A percentile compares a stretch with the other conserved stretches of the same genome.
Conservation (phyloP, 176 grass and related monocot genomes). For the Ensete glaucum region DNA sequence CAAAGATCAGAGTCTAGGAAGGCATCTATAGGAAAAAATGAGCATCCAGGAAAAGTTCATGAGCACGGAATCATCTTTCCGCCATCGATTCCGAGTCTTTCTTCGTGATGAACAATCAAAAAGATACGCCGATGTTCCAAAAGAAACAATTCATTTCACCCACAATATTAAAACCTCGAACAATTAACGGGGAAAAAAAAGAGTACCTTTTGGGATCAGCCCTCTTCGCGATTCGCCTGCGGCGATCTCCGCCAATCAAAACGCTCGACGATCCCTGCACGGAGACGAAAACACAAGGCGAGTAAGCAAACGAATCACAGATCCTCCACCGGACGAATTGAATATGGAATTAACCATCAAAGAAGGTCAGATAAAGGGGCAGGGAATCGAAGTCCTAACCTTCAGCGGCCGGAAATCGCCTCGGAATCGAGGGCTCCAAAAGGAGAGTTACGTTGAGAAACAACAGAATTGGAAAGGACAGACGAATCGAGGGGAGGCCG, state of each 20-base stretch:
- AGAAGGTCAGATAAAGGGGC: neutral
- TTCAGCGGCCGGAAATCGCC: constrained; percentile 1
- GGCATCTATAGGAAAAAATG: neutral
- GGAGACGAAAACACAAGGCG: neutral
- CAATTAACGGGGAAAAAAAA: neutral
- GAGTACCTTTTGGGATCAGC: neutral
- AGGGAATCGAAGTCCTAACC: neutral
- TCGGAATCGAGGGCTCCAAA: constrained; percentile 2
- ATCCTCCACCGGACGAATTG: neutral
- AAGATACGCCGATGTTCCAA: neutral
- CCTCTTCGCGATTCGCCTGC: neutral
- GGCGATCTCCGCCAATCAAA: neutral
- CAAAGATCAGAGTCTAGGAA: neutral
- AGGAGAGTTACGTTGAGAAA: neutral
- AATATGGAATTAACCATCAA: neutral
- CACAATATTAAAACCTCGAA: neutral
- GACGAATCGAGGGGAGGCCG: neutral
- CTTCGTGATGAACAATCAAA: neutral
- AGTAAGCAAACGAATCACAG: too few relatives aligned
- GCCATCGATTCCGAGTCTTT: neutral
- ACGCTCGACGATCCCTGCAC: neutral
- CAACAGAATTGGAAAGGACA: neutral
- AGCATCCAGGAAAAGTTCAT: neutral
- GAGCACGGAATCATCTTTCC: neutral
- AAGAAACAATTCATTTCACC: neutral